These are phyloP conservation scores for Pholiota adiposa DNA, from an alignment of 1,284 basidiomycete genomes.

Conservation along the genomic window DNA sequence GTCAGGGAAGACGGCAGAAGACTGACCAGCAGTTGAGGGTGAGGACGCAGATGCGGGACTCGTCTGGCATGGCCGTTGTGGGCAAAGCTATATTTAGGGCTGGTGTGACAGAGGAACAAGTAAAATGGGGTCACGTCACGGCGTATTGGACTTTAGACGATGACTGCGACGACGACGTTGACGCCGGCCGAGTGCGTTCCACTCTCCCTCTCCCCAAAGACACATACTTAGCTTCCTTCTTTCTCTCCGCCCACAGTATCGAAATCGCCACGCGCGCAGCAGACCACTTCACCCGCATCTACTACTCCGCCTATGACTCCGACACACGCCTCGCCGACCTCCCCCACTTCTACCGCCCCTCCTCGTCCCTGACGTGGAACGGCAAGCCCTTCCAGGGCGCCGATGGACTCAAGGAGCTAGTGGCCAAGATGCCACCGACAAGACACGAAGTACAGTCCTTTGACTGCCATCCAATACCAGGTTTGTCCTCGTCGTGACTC, in stretches of 20 bases:
- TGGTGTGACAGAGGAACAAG: constrained; percentile 11
- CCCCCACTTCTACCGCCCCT: constrained; percentile 76
- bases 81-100: constrained; percentile 19
- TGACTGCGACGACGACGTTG: constrained; percentile 26
- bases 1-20: not conserved
- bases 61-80: constrained; percentile 37
- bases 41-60: constrained; percentile 60
- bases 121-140: constrained; percentile 15
- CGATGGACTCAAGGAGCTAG: constrained; percentile 67
- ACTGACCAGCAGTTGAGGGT: constrained; percentile 84
- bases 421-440: constrained; percentile 72
- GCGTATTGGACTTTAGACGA: not conserved
- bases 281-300: constrained; percentile 77
- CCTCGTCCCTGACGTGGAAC: constrained; percentile 82
- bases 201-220: constrained; percentile 21
- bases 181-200: constrained; percentile 41
- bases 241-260: constrained; percentile 51
- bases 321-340: constrained; percentile 68
- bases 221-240: constrained; percentile 25
- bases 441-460: constrained; percentile 85
- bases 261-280: constrained; percentile 82
- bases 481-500: constrained; percentile 42
- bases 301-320: constrained; percentile 81
- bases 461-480: constrained; percentile 87
- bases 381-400: constrained; percentile 78